These are phyloP conservation scores for Verticillium zaregamsianum DNA, from an alignment of 2,329 filamentous ascomycete genomes.

Conservation along the genomic window DNA sequence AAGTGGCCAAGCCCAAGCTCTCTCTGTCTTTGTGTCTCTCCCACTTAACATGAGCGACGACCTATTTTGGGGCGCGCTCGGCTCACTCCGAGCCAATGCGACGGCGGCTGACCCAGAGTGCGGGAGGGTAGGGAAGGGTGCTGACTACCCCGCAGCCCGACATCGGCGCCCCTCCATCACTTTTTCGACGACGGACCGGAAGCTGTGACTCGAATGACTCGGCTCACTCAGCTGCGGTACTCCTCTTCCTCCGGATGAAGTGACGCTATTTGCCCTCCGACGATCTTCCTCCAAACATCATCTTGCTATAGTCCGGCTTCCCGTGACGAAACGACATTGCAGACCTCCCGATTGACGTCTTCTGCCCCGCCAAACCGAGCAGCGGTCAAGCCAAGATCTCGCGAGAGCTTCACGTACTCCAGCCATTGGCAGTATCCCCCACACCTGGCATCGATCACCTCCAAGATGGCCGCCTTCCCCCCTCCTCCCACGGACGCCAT, in stretches of 20 bases:
- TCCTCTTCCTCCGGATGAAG: not conserved
- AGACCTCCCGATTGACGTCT: not conserved
- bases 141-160: not conserved
- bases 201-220: not conserved
- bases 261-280: not conserved
- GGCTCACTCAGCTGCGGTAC: not conserved
- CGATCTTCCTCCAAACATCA: not conserved
- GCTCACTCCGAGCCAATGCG: not conserved
- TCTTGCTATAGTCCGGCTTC: not conserved
- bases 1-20: too few species aligned
- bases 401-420: not conserved
- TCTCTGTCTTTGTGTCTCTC: too few species aligned
- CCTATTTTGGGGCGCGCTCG: not conserved
- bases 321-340: not conserved
- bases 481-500: conserved; percentile 76
- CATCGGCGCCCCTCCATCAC: not conserved
- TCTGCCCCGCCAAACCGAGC: not conserved
- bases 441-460: not conserved
- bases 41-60: not conserved
- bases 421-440: not conserved
- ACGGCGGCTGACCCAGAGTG: not conserved
- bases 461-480: conserved; percentile 58
- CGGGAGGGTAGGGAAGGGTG: not conserved
- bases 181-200: not conserved
- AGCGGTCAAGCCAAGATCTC: not conserved